Evolutionary conservation across 768 basidiomycete species (phyloP), one percentile per base, ranked within the genome.

Genomic region (Favolaschia claudopus): DNA sequence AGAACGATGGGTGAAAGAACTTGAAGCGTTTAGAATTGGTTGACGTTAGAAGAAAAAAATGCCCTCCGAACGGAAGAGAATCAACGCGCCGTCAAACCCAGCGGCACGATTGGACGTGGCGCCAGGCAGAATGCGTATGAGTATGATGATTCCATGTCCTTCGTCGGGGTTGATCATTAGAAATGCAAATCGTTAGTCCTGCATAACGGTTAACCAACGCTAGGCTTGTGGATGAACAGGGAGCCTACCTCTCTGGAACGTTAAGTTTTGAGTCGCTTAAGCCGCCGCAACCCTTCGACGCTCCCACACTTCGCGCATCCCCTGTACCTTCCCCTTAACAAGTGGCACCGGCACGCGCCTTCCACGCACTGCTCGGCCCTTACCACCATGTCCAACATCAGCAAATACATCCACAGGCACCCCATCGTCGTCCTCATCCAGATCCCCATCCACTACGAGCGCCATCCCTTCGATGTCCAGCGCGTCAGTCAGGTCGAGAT

Each of bases 401-500:
- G 58, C 59, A 48, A 60, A 60, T 40, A 60, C 46, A 45, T 60
- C 59, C 29, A 47, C 32, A 15, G 36, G 31, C n/a, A 42, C 42
- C 8, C 32, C 48, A 40, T 44, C 52, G 24, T 45, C 43, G n/a
- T 48, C 55, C 20, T 40, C 34, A 2, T 10, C 55, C 29, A 60
- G 24, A 25, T 48, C 56, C 10, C 36, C 55, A 42, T 58, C 62
- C 45, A 57, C 55, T 3, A 47, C 56, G 19, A 63, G 47, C 52
- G 40, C 57, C 61, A 59, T 55, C 24, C 31, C 50, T 0, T 59
- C 62, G 20, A 60, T 38, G 20, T 59, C 62, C 36, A 59, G 33
- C 45, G 62, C 34, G 17, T 58, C 47, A 31, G 39, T 54, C 4
- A 63, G 28, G 10, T 63, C 62, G 19, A 63, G 57, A 42, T 45